Percentiles rank a stretch among this genome's conserved stretches.
Evolutionary conservation across 1,139 yeast species (phyloP).

Genomic region (Pichia sp.): DNA sequence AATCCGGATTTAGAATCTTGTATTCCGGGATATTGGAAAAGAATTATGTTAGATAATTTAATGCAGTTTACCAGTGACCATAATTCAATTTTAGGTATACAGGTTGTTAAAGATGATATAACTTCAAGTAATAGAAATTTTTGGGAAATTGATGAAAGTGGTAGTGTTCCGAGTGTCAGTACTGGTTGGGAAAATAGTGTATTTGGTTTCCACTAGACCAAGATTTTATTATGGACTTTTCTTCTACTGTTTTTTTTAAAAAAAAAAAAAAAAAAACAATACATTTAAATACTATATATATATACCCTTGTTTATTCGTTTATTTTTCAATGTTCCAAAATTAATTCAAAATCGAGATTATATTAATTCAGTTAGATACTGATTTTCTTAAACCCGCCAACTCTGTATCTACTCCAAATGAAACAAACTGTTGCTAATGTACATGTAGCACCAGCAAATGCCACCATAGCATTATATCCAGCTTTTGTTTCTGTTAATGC

Average conservation of each 20-base stretch:
- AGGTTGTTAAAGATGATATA: slow-evolving; percentile 1
- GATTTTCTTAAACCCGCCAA: slow-evolving; percentile 18
- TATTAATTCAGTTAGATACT: slow-evolving; percentile 1
- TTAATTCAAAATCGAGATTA: no score
- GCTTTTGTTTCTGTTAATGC: slow-evolving; percentile 34
- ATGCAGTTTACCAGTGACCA: slow-evolving; percentile 13
- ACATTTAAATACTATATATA: no score
- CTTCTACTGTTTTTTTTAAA: background rate
- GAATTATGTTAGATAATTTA: slow-evolving; percentile 22
- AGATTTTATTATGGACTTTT: slow-evolving; percentile 14
- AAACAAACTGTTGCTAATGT: slow-evolving; percentile 29
- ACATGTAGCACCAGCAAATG: slow-evolving; percentile 34
- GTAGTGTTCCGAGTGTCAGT: slow-evolving; percentile 23
- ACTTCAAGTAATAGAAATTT: slow-evolving; percentile 14
- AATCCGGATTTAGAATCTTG: slow-evolving; percentile 27
- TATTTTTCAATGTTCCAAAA: no score
- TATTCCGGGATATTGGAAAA: slow-evolving; percentile 25
- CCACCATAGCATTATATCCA: slow-evolving; percentile 34
- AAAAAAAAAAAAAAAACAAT: no score
- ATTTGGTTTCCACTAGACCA: no score
- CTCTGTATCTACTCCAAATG: slow-evolving; percentile 16
- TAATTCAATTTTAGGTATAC: background rate
- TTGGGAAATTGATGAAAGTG: slow-evolving; percentile 23
- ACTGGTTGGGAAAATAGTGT: slow-evolving; percentile 25
- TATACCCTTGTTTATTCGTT: no score